These are phyloP conservation scores for Hygrophoropsis aurantiaca DNA, from an alignment of 768 basidiomycete genomes.

Conservation along the genomic window DNA sequence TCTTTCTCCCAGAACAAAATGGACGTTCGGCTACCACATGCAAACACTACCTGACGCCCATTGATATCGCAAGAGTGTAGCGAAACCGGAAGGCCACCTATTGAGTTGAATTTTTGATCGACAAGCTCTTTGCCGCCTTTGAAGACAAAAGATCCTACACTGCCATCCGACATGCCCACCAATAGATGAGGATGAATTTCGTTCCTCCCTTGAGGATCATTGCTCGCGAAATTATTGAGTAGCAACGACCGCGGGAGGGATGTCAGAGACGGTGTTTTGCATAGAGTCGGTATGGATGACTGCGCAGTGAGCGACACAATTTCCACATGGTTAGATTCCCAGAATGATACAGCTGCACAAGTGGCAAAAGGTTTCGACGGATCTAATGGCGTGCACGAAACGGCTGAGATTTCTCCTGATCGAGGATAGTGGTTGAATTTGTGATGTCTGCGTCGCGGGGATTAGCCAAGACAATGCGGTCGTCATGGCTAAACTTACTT, in stretches of 20 bases:
- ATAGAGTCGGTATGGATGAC: slow-evolving; percentile 19
- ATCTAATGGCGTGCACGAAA: slow-evolving; percentile 64
- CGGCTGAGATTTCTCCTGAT: slow-evolving; percentile 61
- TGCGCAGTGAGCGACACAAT: slow-evolving; percentile 42
- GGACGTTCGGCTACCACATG: slow-evolving; percentile 67
- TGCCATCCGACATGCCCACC: slow-evolving; percentile 75
- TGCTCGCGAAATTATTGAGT: slow-evolving; percentile 57
- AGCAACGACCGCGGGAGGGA: slow-evolving; percentile 46
- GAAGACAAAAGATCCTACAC: slow-evolving; percentile 57
- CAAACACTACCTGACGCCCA: slow-evolving; percentile 60
- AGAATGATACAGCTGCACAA: slow-evolving; percentile 68
- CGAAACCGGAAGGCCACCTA: slow-evolving; percentile 68
- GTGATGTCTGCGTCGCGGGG: slow-evolving; percentile 3
- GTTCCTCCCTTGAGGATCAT: slow-evolving; percentile 30
- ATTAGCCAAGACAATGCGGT: neutral
- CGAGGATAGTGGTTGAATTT: slow-evolving; percentile 22
- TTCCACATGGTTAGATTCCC: slow-evolving; percentile 66
- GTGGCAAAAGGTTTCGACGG: slow-evolving; percentile 43
- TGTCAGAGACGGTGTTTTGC: slow-evolving; percentile 33
- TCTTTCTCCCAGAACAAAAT: slow-evolving; percentile 69
- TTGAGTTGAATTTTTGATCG: slow-evolving; percentile 57
- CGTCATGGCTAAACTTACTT: slow-evolving; percentile 24
- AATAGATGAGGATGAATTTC: slow-evolving; percentile 58
- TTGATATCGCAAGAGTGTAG: slow-evolving; percentile 57
- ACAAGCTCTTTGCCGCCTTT: slow-evolving; percentile 31